Conservation (phyloP, 208 protist genomes). For the Leishmania lainsoni region DNA sequence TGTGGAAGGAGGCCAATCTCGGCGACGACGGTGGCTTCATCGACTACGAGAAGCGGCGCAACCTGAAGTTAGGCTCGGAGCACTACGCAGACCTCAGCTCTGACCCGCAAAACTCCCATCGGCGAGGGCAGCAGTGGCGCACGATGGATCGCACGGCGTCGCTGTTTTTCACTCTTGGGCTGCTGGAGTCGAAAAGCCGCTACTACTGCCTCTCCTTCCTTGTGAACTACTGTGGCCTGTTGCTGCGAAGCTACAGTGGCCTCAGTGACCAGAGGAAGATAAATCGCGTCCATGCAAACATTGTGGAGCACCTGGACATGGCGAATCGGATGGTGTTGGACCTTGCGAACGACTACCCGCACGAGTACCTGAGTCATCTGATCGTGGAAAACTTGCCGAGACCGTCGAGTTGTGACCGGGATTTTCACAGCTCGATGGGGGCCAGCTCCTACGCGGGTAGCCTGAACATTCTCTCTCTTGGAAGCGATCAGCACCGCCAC, state of each 20-base stretch:
- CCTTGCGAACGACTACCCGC: conserved; percentile 8
- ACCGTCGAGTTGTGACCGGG: background rate
- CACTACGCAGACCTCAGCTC: background rate
- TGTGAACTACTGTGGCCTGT: conserved; percentile 20
- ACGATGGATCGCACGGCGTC: conserved; percentile 8
- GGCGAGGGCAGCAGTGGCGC: background rate
- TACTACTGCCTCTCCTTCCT: conserved; percentile 23
- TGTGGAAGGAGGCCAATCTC: conserved; percentile 17
- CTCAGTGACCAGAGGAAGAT: conserved; percentile 15
- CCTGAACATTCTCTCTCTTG: background rate
- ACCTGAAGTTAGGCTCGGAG: background rate
- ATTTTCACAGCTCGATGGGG: background rate
- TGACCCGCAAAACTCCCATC: background rate
- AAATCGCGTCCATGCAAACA: conserved; percentile 21
- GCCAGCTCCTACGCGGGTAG: background rate
- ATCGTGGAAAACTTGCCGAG: background rate
- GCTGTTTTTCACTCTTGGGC: conserved; percentile 13
- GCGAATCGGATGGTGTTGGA: background rate
- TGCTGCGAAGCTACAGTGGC: conserved; percentile 8
- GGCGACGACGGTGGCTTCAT: conserved; percentile 8
- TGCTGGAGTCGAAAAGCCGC: conserved; percentile 28
- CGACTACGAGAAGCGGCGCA: conserved; percentile 7
- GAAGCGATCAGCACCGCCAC: conserved; percentile 1
- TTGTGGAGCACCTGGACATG: conserved; percentile 13
- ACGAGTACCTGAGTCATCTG: conserved; percentile 12